These are phyloP conservation scores for Tolypocladium tropicale DNA, from an alignment of 2,329 filamentous ascomycete species.

Conservation along the genomic window DNA sequence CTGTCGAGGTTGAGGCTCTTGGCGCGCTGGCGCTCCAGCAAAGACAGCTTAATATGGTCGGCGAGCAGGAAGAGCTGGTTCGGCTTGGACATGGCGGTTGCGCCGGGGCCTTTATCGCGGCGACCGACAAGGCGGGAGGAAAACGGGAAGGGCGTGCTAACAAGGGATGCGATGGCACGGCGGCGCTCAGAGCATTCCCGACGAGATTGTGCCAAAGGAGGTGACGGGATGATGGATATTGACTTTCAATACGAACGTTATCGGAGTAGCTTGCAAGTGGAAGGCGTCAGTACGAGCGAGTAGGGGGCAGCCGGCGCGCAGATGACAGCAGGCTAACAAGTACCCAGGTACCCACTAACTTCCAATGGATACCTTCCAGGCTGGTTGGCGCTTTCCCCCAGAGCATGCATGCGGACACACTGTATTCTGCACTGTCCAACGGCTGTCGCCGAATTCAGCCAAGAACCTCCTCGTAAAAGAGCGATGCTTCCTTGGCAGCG, in stretches of 20 bases:
- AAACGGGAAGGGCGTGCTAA: not conserved
- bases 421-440: too few relatives aligned
- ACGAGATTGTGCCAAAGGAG: not conserved
- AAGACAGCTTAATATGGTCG: conserved; percentile 92
- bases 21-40: conserved; percentile 84
- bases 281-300: not conserved
- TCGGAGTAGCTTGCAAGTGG: not conserved
- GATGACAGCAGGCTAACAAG: too few relatives aligned
- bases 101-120: not conserved
- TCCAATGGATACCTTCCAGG: too few relatives aligned
- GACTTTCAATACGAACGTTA: not conserved
- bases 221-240: not conserved
- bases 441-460: too few relatives aligned
- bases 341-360: too few relatives aligned
- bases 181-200: not conserved
- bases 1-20: conserved; percentile 69
- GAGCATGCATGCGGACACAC: too few relatives aligned
- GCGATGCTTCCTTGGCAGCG: too few relatives aligned
- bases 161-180: not conserved
- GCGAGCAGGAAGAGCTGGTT: conserved; percentile 85
- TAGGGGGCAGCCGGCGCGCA: too few relatives aligned
- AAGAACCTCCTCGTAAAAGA: too few relatives aligned
- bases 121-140: not conserved
- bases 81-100: conserved; percentile 31
- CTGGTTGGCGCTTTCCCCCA: too few relatives aligned